These are phyloP conservation scores for Pittosporum tobira DNA, from an alignment of 129 eudicot genomes.

Conservation along the genomic window DNA sequence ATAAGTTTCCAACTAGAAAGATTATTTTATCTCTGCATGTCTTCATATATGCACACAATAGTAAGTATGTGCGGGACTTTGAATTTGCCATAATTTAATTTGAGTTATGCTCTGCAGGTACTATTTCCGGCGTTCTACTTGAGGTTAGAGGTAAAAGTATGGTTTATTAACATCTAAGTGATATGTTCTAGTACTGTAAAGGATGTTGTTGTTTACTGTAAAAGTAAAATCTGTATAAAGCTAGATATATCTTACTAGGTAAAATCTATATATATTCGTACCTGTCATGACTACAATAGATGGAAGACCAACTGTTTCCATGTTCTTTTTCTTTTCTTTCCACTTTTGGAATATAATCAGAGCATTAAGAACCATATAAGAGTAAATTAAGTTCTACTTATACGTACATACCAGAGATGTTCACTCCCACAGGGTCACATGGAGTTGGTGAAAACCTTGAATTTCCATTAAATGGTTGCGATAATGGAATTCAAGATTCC, in stretches of 20 bases:
- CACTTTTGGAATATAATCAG: not conserved
- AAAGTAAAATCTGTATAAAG: not conserved
- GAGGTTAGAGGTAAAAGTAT: not conserved
- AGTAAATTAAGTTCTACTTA: conserved; percentile 3
- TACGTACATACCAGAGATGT: not conserved
- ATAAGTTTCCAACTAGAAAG: not conserved
- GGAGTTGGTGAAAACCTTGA: not conserved
- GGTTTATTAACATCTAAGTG: not conserved
- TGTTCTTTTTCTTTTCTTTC: not conserved
- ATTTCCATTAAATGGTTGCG: not conserved
- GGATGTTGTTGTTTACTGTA: not conserved
- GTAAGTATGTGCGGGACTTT: not conserved
- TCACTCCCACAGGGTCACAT: conserved; percentile 18
- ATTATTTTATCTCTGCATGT: no score
- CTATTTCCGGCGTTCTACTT: conserved; percentile 31
- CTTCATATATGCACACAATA: not conserved
- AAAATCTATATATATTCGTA: no score
- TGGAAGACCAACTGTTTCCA: no score
- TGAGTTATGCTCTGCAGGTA: conserved; percentile 28
- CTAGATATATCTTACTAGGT: not conserved
- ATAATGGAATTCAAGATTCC: no score
- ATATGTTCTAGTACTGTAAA: not conserved
- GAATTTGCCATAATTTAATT: not conserved
- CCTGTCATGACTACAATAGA: no score
- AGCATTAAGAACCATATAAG: not conserved